Conservation (phyloP, 2,329 filamentous ascomycete species). For the Trichothecium roseum region DNA sequence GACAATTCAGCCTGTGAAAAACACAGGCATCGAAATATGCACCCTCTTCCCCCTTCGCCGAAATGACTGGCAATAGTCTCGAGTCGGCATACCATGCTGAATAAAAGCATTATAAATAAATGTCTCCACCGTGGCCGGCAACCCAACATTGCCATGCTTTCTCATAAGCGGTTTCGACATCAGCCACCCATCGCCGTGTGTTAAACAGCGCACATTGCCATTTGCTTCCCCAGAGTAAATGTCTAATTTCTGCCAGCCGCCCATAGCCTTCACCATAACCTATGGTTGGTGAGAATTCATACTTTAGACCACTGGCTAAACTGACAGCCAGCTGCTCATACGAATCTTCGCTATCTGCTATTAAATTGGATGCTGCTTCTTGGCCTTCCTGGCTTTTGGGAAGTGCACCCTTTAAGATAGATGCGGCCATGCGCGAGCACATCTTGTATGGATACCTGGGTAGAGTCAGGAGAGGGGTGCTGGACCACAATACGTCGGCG, state of each 20-base stretch:
- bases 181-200: conserved; percentile 80
- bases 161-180: conserved; percentile 81
- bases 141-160: conserved; percentile 87
- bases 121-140: conserved; percentile 77
- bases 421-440: conserved; percentile 97
- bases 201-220: conserved; percentile 87
- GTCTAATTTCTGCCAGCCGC: conserved; percentile 67
- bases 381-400: conserved; percentile 60
- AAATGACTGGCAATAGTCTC: too few relatives aligned
- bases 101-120: conserved; percentile 51
- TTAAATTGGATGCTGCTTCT: conserved; percentile 61
- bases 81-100: too few relatives aligned
- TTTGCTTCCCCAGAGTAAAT: conserved; percentile 70
- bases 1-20: too few relatives aligned
- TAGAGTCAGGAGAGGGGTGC: conserved; percentile 81
- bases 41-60: too few relatives aligned
- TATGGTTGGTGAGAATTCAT: conserved; percentile 29
- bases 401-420: conserved; percentile 81
- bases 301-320: conserved; percentile 54
- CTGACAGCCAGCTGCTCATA: conserved; percentile 72
- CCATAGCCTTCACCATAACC: conserved; percentile 49
- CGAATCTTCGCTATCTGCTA: conserved; percentile 65
- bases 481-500: conserved; percentile 92
- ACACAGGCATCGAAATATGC: too few relatives aligned
- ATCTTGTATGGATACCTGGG: conserved; percentile 96